Evolutionary conservation across 257 asterid species (phyloP).

Genomic region (Gynochthodes officinalis): DNA sequence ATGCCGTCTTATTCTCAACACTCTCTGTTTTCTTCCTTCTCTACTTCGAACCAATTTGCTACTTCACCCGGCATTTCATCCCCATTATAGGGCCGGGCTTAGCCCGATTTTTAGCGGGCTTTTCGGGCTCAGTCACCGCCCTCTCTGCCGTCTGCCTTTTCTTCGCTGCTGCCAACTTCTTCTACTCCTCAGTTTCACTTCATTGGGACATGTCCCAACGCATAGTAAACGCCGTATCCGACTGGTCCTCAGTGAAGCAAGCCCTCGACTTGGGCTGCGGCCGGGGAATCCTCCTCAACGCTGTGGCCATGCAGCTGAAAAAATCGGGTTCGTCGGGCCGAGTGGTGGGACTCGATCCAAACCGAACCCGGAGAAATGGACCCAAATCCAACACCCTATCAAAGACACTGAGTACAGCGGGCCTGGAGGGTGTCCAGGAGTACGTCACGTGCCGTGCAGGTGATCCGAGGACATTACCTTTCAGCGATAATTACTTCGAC

Average conservation of each 20-base stretch:
- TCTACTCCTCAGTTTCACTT: constrained; percentile 82
- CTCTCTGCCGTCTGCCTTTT: constrained; percentile 84
- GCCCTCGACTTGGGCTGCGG: constrained; percentile 97
- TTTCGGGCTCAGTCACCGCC: constrained; percentile 82
- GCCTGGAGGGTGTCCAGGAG: constrained; percentile 85
- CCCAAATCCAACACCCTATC: constrained; percentile 38
- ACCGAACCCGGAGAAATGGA: constrained; percentile 2
- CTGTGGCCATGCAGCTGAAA: constrained; percentile 90
- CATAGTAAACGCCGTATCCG: constrained; percentile 68
- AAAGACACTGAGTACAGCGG: constrained; percentile 63
- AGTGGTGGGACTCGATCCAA: constrained; percentile 80
- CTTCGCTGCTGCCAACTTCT: constrained; percentile 73
- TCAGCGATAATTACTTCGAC: constrained; percentile 74
- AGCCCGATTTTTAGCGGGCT: constrained; percentile 81
- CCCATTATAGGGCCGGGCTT: constrained; percentile 54
- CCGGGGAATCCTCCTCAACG: constrained; percentile 82
- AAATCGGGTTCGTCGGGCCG: constrained; percentile 89
- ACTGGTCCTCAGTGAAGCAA: constrained; percentile 84
- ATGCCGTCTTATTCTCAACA: constrained; percentile 61
- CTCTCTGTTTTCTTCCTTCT: constrained; percentile 60
- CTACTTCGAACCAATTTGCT: constrained; percentile 77
- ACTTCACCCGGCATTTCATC: constrained; percentile 42
- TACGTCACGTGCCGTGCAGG: constrained; percentile 96
- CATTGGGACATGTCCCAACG: constrained; percentile 97
- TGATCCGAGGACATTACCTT: constrained; percentile 79